Base-by-base conservation (phyloP, 2,329 filamentous ascomycete genomes). In the Exophiala phaeomuriformis region DNA sequence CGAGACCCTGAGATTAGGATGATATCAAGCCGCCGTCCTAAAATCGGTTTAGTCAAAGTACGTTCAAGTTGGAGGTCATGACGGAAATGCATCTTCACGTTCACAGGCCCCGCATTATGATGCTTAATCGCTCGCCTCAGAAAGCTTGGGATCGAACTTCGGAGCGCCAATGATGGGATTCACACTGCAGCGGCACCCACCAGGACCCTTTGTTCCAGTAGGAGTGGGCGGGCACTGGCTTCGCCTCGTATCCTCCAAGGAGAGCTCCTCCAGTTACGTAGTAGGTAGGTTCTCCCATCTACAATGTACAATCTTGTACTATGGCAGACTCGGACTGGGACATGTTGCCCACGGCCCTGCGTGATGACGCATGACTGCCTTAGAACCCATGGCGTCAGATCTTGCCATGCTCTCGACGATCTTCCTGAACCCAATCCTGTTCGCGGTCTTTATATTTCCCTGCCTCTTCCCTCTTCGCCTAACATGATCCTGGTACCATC, bases 21-120 rank as follows among this genome's bases (percentile, higher is more conserved):
- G 19, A 19, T 19, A 19, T 19, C 19, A 19, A 19, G 19, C 19
- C 19, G 19, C 19, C 19, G 19, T 19, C 19, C 19, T 19, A 19
- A 19, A 19, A 19, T 19, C 19, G 19, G 19, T 19, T 19, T 19
- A 19, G 19, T 19, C 19, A 19, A 19, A 19, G 19, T 19, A 19
- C 19, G 19, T 19, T 19, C 19, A 19, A 19, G 19, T 19, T 19
- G 19, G 19, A 19, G 19, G 19, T 19, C 19, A 19, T 19, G 19
- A 19, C 19, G 19, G 19, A 19, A 19, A 19, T 19, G 19, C 19
- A 19, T 19, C 19, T 19, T 19, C 19, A 19, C 19, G 19, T 19
- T 19, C 19, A 19, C 19, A 19, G 39, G 48, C 48, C 48, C 48
- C 48, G 48, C 48, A 51, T 44, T 30, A 51, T 51, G 48, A 51